Percentiles rank a stretch among this genome's conserved stretches.
phyloP scores from a whole-genome alignment of 73 alveolate genomes.

The Stentor coeruleus region DNA sequence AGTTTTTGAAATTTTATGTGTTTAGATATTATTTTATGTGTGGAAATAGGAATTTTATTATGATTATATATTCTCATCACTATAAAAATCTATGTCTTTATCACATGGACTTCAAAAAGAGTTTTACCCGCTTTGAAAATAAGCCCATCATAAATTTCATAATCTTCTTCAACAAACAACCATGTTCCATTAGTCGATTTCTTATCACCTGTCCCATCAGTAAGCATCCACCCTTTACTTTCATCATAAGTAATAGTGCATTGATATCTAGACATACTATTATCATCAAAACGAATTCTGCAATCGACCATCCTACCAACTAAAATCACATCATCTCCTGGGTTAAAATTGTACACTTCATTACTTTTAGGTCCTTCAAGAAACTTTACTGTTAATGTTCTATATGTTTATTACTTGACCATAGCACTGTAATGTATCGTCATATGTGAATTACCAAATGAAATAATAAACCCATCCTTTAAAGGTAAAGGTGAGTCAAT shows the following conservation, averaged over 20 bases:
- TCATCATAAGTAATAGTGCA: constrained; percentile 36
- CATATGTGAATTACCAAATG: constrained; percentile 68
- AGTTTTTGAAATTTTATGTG: no score
- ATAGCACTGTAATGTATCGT: constrained; percentile 47
- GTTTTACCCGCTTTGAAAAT: constrained; percentile 58
- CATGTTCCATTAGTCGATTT: constrained; percentile 73
- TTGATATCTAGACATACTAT: constrained; percentile 62
- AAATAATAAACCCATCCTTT: constrained; percentile 53
- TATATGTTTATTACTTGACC: constrained; percentile 32
- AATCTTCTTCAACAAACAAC: constrained; percentile 64
- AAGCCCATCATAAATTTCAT: constrained; percentile 55
- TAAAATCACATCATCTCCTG: constrained; percentile 50
- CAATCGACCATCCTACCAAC: constrained; percentile 52
- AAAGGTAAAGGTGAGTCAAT: constrained; percentile 38
- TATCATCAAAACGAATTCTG: constrained; percentile 52
- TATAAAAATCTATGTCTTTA: constrained; percentile 10
- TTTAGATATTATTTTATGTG: no score
- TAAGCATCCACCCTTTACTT: background rate
- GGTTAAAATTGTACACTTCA: constrained; percentile 46
- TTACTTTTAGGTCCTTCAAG: constrained; percentile 56
- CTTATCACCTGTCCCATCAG: constrained; percentile 31
- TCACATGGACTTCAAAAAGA: constrained; percentile 33
- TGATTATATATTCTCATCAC: no score
- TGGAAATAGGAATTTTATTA: no score
- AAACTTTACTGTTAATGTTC: constrained; percentile 42